Percentiles rank a stretch among this genome's conserved stretches.
These are phyloP conservation scores for Calonectria crousiana DNA, from an alignment of 2,329 filamentous ascomycete species.

Conservation along the genomic window DNA sequence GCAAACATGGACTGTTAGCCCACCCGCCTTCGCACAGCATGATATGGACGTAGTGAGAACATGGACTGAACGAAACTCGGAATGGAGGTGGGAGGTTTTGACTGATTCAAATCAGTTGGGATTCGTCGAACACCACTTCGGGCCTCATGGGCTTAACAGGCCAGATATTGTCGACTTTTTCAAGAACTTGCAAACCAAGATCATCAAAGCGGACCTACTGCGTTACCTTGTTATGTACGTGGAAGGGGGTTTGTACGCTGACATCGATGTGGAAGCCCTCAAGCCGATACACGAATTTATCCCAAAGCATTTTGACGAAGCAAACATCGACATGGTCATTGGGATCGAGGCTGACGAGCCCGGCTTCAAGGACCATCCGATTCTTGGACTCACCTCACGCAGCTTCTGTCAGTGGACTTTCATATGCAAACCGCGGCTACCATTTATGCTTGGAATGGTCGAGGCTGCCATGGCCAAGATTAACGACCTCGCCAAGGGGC, in stretches of 20 bases:
- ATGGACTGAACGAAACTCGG: background rate
- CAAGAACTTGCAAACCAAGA: background rate
- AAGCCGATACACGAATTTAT: background rate
- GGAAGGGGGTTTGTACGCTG: background rate
- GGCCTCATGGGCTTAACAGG: background rate
- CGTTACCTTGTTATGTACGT: background rate
- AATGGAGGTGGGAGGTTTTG: slow-evolving; percentile 2
- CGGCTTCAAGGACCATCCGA: background rate
- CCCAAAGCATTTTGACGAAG: background rate
- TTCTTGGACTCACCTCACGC: background rate
- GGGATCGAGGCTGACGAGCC: background rate
- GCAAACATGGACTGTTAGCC: background rate
- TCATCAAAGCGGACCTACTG: background rate
- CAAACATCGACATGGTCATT: background rate
- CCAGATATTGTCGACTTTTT: background rate
- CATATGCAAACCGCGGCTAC: background rate
- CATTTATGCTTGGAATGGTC: background rate
- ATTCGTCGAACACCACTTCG: background rate
- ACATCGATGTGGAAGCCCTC: background rate
- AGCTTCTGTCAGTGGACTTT: slow-evolving; percentile 7
- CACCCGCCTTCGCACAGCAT: background rate
- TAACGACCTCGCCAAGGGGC: background rate
- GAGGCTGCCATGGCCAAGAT: background rate
- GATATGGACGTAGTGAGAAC: background rate
- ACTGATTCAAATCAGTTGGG: background rate